Evolutionary conservation across 2,329 filamentous ascomycete species (phyloP), one percentile per base, ranked within the genome.

Genomic region (Arthrocladium fulminans): DNA sequence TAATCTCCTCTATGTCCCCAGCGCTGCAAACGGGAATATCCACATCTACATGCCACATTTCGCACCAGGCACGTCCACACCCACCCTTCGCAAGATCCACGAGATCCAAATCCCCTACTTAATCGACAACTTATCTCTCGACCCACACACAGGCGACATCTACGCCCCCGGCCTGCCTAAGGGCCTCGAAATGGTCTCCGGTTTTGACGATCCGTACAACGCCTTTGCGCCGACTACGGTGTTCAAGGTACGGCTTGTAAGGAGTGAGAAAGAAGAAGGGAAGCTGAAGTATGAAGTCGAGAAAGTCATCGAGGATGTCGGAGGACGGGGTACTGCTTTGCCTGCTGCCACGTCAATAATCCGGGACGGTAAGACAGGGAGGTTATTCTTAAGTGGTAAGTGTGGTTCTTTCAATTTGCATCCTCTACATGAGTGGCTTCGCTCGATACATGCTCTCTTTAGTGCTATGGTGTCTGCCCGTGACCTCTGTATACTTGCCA

Each of bases 71-170:
- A 25, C 39, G n/a, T 7, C n/a, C 39, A 42, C 27, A 15, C 39
- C 39, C 3, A 49, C 47, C 2, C n/a, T 54, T 15, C 32, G 24
- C 15, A 47, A 47, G 24, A 51, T 56, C 3, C 47, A 50, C 27
- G 54, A 52, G 1, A 60, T 68, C 38, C 40, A 59, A 30, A 47
- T 59, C 6, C 54, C 58, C 12, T 54, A 61, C 20, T 61, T 63
- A 0, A 48, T 67, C 3, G 66, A 68, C 48, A 67, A 68, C 32
- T 46, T 68, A 7, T 61, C 60, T 1, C 50, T 67, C n/a, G 66
- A 68, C 47, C 51, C 49, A 2, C 58, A 65, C 19, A 42, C 39
- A 10, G 65, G 66, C 1, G 60, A 66, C 27, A 58, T 68, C 29
- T 60, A 60, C 48, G 64, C 56, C 2, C 63, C 64, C 2, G 59